phyloP scores from a whole-genome alignment of 805 yeast species.

The Schwanniomyces vanrijiae region DNA sequence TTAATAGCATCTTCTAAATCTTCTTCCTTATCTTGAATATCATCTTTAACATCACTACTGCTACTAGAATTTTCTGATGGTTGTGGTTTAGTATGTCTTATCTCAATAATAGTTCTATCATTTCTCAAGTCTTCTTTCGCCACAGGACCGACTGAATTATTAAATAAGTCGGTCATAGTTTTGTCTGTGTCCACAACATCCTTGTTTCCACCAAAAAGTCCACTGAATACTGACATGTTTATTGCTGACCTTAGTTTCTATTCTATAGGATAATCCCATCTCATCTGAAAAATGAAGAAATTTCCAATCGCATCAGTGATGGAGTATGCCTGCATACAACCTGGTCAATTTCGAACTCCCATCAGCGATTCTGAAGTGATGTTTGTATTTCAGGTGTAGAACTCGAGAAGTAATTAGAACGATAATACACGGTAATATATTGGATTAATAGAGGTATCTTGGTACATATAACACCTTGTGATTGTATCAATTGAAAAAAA shows the following conservation, averaged over 20 bases:
- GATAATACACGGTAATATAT: background rate
- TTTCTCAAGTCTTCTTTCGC: constrained; percentile 27
- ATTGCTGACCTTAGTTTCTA: background rate
- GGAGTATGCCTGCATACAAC: background rate
- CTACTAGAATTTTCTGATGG: constrained; percentile 17
- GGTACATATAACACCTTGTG: no score
- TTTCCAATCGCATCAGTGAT: background rate
- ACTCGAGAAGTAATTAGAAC: background rate
- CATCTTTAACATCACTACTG: constrained; percentile 19
- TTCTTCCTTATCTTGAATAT: constrained; percentile 16
- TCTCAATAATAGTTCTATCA: constrained; percentile 21
- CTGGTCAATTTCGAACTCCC: background rate
- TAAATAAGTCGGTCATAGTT: constrained; percentile 31
- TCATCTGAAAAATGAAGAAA: constrained; percentile 8
- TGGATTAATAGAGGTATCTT: background rate
- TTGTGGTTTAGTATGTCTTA: constrained; percentile 10
- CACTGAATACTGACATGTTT: constrained; percentile 35
- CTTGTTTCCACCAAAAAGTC: constrained; percentile 29
- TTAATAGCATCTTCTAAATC: constrained; percentile 23
- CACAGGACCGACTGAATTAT: constrained; percentile 45
- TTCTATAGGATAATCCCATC: constrained; percentile 9
- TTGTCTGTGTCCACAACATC: constrained; percentile 21
- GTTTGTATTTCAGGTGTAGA: background rate
- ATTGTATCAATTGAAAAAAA: background rate
- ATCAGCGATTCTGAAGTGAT: background rate